Base-by-base conservation (phyloP, 352 stramenopile genomes). In the Phytophthora colocasiae region DNA sequence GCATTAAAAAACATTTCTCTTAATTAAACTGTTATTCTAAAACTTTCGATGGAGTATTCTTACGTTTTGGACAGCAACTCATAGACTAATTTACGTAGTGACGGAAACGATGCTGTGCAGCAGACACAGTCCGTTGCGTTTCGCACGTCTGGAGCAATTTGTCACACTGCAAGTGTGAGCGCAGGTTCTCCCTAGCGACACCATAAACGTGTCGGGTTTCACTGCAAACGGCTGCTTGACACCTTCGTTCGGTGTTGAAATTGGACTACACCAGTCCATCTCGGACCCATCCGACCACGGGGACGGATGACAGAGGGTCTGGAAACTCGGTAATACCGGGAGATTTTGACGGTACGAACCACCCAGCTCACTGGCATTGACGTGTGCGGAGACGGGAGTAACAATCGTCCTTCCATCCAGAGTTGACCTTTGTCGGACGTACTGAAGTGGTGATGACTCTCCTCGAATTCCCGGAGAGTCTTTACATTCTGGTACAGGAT, bases 241-340 rank as follows among this genome's bases (percentile, higher is more conserved):
- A 17, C 52, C 47, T 38, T 72, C 36, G 14, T 56, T 39, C 2
- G 40, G 29, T 2, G 11, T 58, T 4, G 43, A 49, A 3, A 11
- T 27, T 4, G 38, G 46, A 4, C 50, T 63, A 7, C 51, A 69
- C 52, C 43, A 61, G 17, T 56, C 43, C 32, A 58, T 45, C 2
- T 56, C 52, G 32, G 52, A 50, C n/a, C 14, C 29, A 1, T 64
- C 47, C 39, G 41, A 57, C 58, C 58, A 60, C 6, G 57, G 43
- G 15, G 56, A 71, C 34, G 32, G 58, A n/a, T 31, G 31, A 17
- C 50, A 66, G 7, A 78, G 32, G 6, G 56, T 66, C 41, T 58
- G 50, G 43, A 78, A 72, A 26, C 69, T 71, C 19, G 69, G 69
- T 22, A 78, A 43, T 15, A 69, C 27, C n/a, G 69, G 61, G 40